Percentiles rank a stretch among this genome's conserved stretches.
Evolutionary conservation across 2,329 filamentous ascomycete genomes (phyloP).

Genomic region (Mycosphaerella sp.): DNA sequence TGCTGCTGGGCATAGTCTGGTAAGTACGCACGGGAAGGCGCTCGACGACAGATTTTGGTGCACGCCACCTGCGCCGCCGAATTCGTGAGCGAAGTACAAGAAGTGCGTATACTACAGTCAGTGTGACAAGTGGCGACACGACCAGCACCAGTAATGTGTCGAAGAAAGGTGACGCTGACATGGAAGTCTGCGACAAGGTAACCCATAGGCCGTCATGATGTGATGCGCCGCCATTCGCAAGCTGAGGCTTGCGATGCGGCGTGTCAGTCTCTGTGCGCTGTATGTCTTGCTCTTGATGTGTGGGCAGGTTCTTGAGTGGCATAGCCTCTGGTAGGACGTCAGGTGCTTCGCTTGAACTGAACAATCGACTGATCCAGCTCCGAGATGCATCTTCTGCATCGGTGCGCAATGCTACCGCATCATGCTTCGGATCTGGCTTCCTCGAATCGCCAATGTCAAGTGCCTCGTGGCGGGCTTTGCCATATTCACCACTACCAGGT

Average conservation of each 20-base stretch:
- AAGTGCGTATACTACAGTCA: slow-evolving; percentile 87
- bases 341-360: slow-evolving; percentile 15
- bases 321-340: slow-evolving; percentile 3
- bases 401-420: slow-evolving; percentile 16
- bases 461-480: slow-evolving; percentile 35
- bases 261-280: slow-evolving; percentile 5
- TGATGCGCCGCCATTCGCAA: slow-evolving; percentile 8
- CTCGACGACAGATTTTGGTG: slow-evolving; percentile 95
- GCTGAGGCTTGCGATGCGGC: slow-evolving; percentile 14
- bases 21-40: slow-evolving; percentile 93
- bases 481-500: slow-evolving; percentile 67
- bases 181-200: slow-evolving; percentile 84
- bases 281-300: slow-evolving; percentile 12
- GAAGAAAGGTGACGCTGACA: slow-evolving; percentile 86
- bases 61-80: slow-evolving; percentile 82
- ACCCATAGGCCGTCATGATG: slow-evolving; percentile 81
- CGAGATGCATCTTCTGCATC: slow-evolving; percentile 16
- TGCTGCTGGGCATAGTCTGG: slow-evolving; percentile 68
- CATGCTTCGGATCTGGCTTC: slow-evolving; percentile 14
- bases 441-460: slow-evolving; percentile 18
- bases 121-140: slow-evolving; percentile 82
- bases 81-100: slow-evolving; percentile 83
- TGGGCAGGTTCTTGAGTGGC: slow-evolving; percentile 2
- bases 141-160: slow-evolving; percentile 96
- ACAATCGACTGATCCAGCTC: slow-evolving; percentile 28